Percentiles rank a stretch among this genome's conserved stretches.
phyloP scores from a whole-genome alignment of 768 basidiomycete genomes.

The Tricholoma sp. region DNA sequence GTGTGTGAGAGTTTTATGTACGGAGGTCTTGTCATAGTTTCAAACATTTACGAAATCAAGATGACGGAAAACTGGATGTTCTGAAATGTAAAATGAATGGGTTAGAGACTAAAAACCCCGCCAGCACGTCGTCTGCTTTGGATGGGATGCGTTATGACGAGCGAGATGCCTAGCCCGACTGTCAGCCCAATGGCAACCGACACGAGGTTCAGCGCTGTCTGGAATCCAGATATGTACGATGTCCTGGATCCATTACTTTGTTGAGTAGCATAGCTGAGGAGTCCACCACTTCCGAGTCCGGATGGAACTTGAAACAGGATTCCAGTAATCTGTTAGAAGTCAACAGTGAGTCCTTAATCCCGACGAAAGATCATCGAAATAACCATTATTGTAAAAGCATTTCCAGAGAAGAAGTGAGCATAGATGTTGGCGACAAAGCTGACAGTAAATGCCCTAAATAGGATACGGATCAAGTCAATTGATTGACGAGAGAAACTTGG shows the following conservation, averaged over 20 bases:
- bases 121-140: conserved; percentile 52
- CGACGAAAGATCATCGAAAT: conserved; percentile 12
- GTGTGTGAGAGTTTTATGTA: no score
- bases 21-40: no score
- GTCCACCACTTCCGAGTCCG: conserved; percentile 74
- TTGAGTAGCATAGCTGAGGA: conserved; percentile 62
- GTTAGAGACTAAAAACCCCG: conserved; percentile 57
- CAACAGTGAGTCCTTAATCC: no score
- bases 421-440: conserved; percentile 77
- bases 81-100: neutral
- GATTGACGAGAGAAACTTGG: neutral
- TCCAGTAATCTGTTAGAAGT: conserved; percentile 51
- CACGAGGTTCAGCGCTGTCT: conserved; percentile 70
- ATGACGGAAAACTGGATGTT: no score
- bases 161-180: conserved; percentile 69
- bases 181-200: conserved; percentile 76
- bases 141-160: conserved; percentile 62
- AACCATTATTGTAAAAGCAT: conserved; percentile 81
- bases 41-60: no score
- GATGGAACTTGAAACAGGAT: conserved; percentile 84
- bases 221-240: conserved; percentile 68
- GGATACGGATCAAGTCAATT: neutral
- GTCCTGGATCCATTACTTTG: conserved; percentile 47
- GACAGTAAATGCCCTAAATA: conserved; percentile 64
- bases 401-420: conserved; percentile 65